A percentile compares a stretch with the other conserved stretches of the same genome.
phyloP scores from a whole-genome alignment of 208 protist species.

The Trypanosoma rangeli region DNA sequence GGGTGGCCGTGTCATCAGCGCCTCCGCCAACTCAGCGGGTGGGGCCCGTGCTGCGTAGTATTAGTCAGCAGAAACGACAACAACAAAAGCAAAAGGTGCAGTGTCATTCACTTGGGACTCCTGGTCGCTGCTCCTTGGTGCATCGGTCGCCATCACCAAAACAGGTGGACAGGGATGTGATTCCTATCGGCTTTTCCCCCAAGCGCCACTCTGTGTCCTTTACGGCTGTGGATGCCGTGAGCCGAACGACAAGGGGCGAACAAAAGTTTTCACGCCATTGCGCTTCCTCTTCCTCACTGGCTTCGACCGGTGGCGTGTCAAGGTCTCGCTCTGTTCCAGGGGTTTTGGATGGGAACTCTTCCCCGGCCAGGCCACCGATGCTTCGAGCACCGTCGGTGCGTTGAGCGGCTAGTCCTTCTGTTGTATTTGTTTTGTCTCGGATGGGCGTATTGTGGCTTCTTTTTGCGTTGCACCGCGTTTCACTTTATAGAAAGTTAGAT shows the following conservation, averaged over 20 bases:
- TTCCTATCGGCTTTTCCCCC: neutral
- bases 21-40: neutral
- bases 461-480: conserved; percentile 1
- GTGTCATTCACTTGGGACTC: neutral
- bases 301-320: conserved; percentile 42
- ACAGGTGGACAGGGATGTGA: neutral
- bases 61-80: neutral
- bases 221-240: neutral
- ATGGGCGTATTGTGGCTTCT: neutral
- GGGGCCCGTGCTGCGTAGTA: conserved; percentile 1
- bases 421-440: neutral
- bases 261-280: neutral
- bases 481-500: conserved; percentile 13
- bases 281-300: conserved; percentile 1
- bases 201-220: neutral
- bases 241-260: neutral
- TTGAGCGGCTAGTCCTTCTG: conserved; percentile 4
- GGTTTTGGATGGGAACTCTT: conserved; percentile 53
- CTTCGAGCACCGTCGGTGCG: conserved; percentile 27
- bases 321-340: conserved; percentile 20
- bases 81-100: neutral
- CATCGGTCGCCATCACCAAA: conserved; percentile 22
- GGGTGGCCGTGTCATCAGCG: neutral
- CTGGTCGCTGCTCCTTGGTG: neutral
- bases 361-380: conserved; percentile 48